Conservation (phyloP, 1,284 basidiomycete species). For the Cystobasidium pallidum region DNA sequence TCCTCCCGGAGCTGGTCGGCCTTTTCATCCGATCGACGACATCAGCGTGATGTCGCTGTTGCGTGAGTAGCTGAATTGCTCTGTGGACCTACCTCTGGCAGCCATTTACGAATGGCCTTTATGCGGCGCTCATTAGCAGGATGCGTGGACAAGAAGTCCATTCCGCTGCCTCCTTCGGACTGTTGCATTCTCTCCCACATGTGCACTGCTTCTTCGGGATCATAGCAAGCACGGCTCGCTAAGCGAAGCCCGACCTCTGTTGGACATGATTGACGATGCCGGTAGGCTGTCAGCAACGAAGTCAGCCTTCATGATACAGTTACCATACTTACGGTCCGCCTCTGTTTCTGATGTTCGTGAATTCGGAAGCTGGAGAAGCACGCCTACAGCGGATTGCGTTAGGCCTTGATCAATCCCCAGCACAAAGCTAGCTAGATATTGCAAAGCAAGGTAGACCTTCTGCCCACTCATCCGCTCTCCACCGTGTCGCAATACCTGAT, state of each 20-base stretch:
- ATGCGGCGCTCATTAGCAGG: constrained; percentile 71
- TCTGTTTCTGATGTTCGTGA: constrained; percentile 79
- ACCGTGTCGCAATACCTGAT: constrained; percentile 78
- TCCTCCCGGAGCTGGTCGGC: constrained; percentile 29
- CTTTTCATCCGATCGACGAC: background rate
- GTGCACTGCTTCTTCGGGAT: constrained; percentile 72
- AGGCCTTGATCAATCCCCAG: constrained; percentile 66
- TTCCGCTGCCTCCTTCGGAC: constrained; percentile 44
- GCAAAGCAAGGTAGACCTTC: constrained; percentile 45
- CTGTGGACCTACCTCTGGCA: constrained; percentile 26
- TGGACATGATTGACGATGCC: background rate
- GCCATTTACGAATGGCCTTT: constrained; percentile 56
- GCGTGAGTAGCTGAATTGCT: background rate
- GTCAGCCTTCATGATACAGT: too few species aligned
- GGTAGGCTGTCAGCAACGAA: background rate
- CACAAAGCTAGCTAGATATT: constrained; percentile 43
- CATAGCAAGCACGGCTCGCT: constrained; percentile 69
- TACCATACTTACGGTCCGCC: constrained; percentile 61
- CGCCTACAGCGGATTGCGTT: constrained; percentile 60
- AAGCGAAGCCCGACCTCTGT: constrained; percentile 51
- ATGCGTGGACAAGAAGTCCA: constrained; percentile 73
- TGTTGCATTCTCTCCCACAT: constrained; percentile 52
- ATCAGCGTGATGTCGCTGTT: background rate
- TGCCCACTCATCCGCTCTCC: constrained; percentile 63
- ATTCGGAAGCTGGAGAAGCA: constrained; percentile 75